Evolutionary conservation across 768 basidiomycete species (phyloP).

Genomic region (Pulveroboletus frians): DNA sequence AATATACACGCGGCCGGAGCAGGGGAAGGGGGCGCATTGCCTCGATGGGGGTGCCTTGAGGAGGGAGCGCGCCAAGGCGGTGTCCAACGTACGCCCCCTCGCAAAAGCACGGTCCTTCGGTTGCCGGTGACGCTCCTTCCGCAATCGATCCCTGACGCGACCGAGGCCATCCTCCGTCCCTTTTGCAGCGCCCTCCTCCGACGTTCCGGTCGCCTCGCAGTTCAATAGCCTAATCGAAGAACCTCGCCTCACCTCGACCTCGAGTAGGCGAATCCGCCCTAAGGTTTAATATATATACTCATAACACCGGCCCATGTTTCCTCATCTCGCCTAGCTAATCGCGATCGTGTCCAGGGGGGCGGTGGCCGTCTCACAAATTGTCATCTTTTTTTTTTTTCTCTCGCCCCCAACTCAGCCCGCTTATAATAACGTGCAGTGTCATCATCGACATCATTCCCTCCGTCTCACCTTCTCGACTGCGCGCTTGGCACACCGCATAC

Average conservation of each 20-base stretch:
- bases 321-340: constrained; percentile 18
- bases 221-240: not conserved
- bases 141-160: not conserved
- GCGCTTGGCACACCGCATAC: not conserved
- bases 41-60: constrained; percentile 8
- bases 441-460: not conserved
- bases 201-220: constrained; percentile 13
- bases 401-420: constrained; percentile 1
- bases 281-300: constrained; percentile 2
- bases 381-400: not conserved
- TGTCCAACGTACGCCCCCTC: not conserved
- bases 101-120: constrained; percentile 1
- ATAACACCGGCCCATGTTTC: constrained; percentile 19
- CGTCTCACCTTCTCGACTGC: not conserved
- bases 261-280: constrained; percentile 11
- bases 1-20: not conserved
- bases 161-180: constrained; percentile 3
- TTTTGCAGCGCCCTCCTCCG: constrained; percentile 14
- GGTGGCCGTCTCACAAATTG: not conserved
- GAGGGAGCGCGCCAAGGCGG: constrained; percentile 8
- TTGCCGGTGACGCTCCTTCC: constrained; percentile 10
- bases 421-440: constrained; percentile 12
- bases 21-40: constrained; percentile 11
- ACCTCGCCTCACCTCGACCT: constrained; percentile 23
- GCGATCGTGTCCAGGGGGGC: not conserved